Evolutionary conservation across 768 basidiomycete genomes (phyloP).

Genomic region (Lanmaoa pseudosensibilis): DNA sequence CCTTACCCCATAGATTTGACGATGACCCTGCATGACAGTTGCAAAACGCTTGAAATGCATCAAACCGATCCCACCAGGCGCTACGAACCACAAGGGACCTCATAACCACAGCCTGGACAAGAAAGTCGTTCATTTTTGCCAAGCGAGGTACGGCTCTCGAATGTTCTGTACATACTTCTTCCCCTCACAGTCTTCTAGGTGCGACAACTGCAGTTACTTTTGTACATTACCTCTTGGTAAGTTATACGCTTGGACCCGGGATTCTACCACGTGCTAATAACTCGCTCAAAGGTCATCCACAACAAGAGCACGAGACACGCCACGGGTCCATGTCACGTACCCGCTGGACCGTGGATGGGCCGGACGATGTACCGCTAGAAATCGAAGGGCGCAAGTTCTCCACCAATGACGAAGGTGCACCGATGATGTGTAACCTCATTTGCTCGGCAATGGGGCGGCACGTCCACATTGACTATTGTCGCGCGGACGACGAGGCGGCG

Average conservation of each 20-base stretch:
- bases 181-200: slow-evolving; percentile 33
- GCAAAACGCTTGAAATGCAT: slow-evolving; percentile 52
- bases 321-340: slow-evolving; percentile 65
- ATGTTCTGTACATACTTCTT: background rate
- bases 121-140: slow-evolving; percentile 53
- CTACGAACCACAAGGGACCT: slow-evolving; percentile 43
- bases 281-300: slow-evolving; percentile 47
- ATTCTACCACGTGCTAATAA: background rate
- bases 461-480: slow-evolving; percentile 56
- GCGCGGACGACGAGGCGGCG: slow-evolving; percentile 33
- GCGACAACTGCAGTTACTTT: slow-evolving; percentile 56
- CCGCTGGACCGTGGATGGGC: slow-evolving; percentile 56
- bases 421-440: slow-evolving; percentile 61
- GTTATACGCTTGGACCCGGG: background rate
- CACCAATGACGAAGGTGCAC: slow-evolving; percentile 54
- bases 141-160: slow-evolving; percentile 38
- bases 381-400: slow-evolving; percentile 57
- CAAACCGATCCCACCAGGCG: slow-evolving; percentile 44
- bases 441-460: slow-evolving; percentile 59
- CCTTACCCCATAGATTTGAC: background rate
- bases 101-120: slow-evolving; percentile 50
- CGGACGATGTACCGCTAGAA: slow-evolving; percentile 49
- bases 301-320: slow-evolving; percentile 60
- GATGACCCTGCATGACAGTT: slow-evolving; percentile 29
- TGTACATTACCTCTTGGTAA: slow-evolving; percentile 57